Evolutionary conservation across 768 basidiomycete species (phyloP), one percentile per base, ranked within the genome.

Genomic region (Cytidiella melzeri): DNA sequence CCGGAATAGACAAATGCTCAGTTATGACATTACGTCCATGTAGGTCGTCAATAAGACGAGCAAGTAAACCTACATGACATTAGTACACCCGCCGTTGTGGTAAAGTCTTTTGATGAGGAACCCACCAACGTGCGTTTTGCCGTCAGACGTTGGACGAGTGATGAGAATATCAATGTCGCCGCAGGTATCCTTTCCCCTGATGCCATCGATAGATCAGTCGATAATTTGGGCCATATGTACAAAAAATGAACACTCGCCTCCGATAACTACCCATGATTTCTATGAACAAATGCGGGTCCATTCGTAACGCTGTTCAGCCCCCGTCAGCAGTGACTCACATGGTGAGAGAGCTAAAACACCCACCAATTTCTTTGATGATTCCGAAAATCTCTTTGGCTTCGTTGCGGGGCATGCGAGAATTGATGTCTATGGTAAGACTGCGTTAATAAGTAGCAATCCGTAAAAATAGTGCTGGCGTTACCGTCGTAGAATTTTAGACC

Each of bases 241-340:
- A n/a, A n/a, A 19, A 19, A 12, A 20, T 25, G n/a, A 43, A 9
- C 18, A 53, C 58, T 43, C 55, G 79, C 86, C 89, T 74, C 57
- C 93, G 70, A 63, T 84, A 97, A 55, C 89, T 92, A 1, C 93
- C 94, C 93, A 95, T 94, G 42, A 94, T 84, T 43, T 92, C 83
- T 9, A 96, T 67, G 58, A 78, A 81, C 21, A 94, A 61, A 45
- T 78, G 76, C 4, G 77, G 67, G 59, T 94, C 92, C 26, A 95
- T 73, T 1, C 65, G 67, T 9, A 87, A 72, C 2, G 89, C 92
- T 91, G 39, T 18, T 41, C 30, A 53, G 18, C 11, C 12, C n/a
- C 21, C 5, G n/a, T n/a, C 6, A n/a, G 26, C 12, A 11, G 10
- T 13, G 12, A 38, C 4, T 2, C 12, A 3, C 3, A 11, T 13